These are phyloP conservation scores for Aspergillus sclerotiicarbonarius DNA, from an alignment of 495 filamentous ascomycete species.

Conservation along the genomic window DNA sequence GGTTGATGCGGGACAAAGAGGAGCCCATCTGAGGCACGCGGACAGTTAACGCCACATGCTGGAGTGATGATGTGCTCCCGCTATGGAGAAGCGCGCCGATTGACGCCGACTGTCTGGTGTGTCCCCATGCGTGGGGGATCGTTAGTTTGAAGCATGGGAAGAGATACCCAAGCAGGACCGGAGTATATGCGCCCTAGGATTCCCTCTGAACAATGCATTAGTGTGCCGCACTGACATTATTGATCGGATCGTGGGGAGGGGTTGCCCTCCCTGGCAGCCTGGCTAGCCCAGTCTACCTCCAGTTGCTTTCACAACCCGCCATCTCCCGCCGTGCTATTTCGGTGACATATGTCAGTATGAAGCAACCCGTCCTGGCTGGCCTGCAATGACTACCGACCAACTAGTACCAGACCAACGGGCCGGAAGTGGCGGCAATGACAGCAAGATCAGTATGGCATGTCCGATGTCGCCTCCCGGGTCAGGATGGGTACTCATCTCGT, in stretches of 20 bases:
- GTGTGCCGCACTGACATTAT: conserved; percentile 3
- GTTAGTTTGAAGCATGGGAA: background rate
- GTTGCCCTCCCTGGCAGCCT: background rate
- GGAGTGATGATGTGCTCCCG: conserved; percentile 8
- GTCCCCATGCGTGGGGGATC: background rate
- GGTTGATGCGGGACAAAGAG: conserved; percentile 1
- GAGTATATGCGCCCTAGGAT: background rate
- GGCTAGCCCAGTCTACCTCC: background rate
- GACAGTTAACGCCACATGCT: conserved; percentile 10
- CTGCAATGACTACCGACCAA: background rate
- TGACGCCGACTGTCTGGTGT: background rate
- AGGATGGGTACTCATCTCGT: background rate
- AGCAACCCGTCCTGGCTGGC: background rate
- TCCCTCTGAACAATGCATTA: conserved; percentile 6
- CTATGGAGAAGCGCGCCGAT: background rate
- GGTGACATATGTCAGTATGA: background rate
- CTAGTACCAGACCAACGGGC: background rate
- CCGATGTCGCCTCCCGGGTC: background rate
- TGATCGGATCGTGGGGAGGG: background rate
- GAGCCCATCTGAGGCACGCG: conserved; percentile 3
- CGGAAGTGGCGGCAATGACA: background rate
- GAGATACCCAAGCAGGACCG: background rate
- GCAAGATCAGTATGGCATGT: background rate
- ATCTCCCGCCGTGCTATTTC: background rate
- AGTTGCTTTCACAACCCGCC: background rate